These are phyloP conservation scores for Podospora didyma DNA, from an alignment of 495 filamentous ascomycete species.

Conservation along the genomic window DNA sequence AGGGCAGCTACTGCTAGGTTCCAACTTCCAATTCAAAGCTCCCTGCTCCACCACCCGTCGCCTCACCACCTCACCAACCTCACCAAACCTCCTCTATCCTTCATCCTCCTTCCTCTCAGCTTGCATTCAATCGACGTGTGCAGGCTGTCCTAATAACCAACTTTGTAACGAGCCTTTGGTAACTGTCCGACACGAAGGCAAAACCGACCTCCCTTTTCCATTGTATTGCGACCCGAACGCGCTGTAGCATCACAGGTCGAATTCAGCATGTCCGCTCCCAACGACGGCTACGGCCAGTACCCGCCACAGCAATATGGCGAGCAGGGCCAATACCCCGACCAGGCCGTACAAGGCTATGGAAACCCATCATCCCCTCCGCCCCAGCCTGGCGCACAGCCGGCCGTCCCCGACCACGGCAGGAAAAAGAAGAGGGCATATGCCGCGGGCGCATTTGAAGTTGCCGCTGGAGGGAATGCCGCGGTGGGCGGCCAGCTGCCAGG, in stretches of 20 bases:
- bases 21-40: not conserved
- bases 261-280: slow-evolving; percentile 48
- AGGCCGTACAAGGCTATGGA: slow-evolving; percentile 30
- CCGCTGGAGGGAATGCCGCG: slow-evolving; percentile 79
- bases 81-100: too few species aligned
- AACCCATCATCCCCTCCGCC: slow-evolving; percentile 37
- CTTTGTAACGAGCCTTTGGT: not conserved
- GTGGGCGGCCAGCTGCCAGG: slow-evolving; percentile 40
- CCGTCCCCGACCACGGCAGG: slow-evolving; percentile 48
- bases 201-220: too few species aligned
- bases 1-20: not conserved
- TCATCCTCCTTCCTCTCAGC: too few species aligned
- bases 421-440: slow-evolving; percentile 92
- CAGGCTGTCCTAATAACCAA: not conserved
- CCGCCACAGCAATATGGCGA: slow-evolving; percentile 61
- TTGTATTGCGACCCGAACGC: too few species aligned
- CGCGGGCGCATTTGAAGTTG: slow-evolving; percentile 90
- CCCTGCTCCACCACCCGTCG: not conserved
- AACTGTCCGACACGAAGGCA: too few species aligned
- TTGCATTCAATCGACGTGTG: not conserved
- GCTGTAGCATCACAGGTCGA: not conserved
- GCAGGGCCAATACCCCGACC: slow-evolving; percentile 38
- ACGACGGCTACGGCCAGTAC: slow-evolving; percentile 54
- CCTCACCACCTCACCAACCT: too few species aligned
- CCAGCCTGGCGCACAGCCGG: slow-evolving; percentile 35